Evolutionary conservation across 768 basidiomycete species (phyloP), one percentile per base, ranked within the genome.

Genomic region (Lactarius tabidus): DNA sequence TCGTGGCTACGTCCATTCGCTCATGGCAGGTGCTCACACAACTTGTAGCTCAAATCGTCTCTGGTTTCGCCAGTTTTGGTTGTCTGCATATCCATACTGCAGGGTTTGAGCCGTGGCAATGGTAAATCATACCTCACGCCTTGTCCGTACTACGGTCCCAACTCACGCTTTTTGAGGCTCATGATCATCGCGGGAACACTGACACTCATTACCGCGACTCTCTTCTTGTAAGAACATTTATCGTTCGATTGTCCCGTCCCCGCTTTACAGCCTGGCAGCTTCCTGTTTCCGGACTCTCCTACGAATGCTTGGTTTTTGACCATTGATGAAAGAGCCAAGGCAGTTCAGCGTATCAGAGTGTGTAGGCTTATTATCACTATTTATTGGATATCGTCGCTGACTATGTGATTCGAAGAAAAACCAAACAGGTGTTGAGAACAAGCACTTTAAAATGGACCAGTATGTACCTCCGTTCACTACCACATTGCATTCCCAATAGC

Each of bases 351-450:
- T 12, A 81, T 91, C 63, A 86, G 86, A 78, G 85, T 85, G 52
- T 26, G 62, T 66, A 38, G 18, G 23, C 4, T 51, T 33, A 4
- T 20, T 33, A 10, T 35, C 29, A 20, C 9, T 2, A 38, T 18
- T 26, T 6, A 67, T 36, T 12, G 36, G 12, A 36, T 36, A 36
- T 36, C 36, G 6, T 12, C 6, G 36, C 36, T 36, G 5, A 36
- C 12, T 36, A 7, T 9, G 8, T 36, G 4, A 5, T 36, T 36
- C 36, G 12, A 36, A 86, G 84, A 81, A 79, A 74, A 90, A 91
- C 67, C 89, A 92, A 82, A 88, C 88, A 0, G 91, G 90, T 35
- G 82, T 91, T 10, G 90, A 91, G 75, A 91, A 90, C 72, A 93
- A 92, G 70, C 81, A 80, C 59, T 92, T 89, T 77, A 92, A 92